Evolutionary conservation across 176 grass and related monocot species (phyloP).

Genomic region (Raddia distichophylla): DNA sequence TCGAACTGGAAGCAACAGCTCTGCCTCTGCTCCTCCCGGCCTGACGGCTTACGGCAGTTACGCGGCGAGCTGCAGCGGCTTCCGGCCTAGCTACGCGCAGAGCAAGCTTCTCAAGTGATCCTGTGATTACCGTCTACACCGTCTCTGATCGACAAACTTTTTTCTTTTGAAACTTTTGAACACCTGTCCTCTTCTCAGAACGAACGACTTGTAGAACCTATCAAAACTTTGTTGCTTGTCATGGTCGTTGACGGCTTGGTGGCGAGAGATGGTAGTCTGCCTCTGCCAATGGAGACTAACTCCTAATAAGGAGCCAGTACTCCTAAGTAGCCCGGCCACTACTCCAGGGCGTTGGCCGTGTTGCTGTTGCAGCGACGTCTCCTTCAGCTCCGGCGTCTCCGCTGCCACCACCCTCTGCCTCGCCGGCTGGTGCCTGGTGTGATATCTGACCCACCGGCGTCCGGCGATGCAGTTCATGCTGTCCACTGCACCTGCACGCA

Average conservation of each 20-base stretch:
- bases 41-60: background rate
- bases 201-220: background rate
- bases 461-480: background rate
- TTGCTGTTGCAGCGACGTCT: too few relatives aligned
- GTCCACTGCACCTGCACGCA: background rate
- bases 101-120: constrained; percentile 5
- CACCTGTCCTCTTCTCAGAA: too few relatives aligned
- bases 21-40: background rate
- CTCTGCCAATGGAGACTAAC: too few relatives aligned
- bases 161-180: background rate
- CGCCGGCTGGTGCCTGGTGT: background rate
- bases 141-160: background rate
- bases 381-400: too few relatives aligned
- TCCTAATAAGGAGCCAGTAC: too few relatives aligned
- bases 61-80: background rate
- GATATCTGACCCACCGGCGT: background rate
- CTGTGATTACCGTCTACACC: background rate
- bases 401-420: too few relatives aligned
- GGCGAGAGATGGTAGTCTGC: background rate
- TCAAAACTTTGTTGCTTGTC: background rate
- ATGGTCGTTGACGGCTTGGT: background rate
- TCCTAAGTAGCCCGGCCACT: too few relatives aligned
- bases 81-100: background rate
- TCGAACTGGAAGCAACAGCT: background rate
- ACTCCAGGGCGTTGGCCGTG: too few relatives aligned